Conservation (phyloP, 345 rosid genomes). For the Eucalyptus sideroxylon region DNA sequence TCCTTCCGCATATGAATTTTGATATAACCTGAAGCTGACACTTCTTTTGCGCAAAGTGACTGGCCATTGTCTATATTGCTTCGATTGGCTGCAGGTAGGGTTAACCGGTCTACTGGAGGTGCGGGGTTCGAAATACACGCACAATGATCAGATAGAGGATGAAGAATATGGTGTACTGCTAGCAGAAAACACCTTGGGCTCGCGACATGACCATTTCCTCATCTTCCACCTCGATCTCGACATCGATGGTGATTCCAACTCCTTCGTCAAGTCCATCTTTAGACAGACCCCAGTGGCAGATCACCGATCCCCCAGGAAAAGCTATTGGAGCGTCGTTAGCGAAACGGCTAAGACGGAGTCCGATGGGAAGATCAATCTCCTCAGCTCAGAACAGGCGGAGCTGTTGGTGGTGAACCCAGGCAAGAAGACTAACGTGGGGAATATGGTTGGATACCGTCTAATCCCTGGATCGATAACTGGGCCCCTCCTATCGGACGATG, state of each 20-base stretch:
- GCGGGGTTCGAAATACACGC: constrained; percentile 38
- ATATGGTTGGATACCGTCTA: constrained; percentile 54
- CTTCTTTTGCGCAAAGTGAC: background rate
- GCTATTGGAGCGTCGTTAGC: constrained; percentile 58
- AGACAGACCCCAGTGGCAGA: constrained; percentile 15
- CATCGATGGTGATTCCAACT: constrained; percentile 54
- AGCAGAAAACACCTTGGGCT: constrained; percentile 59
- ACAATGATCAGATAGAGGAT: constrained; percentile 25
- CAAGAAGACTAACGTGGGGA: constrained; percentile 50
- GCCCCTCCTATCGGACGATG: constrained; percentile 45
- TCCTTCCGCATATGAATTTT: background rate
- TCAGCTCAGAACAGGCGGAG: constrained; percentile 39
- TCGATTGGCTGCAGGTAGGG: constrained; percentile 22
- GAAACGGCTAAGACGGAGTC: constrained; percentile 60
- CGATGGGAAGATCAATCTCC: constrained; percentile 36
- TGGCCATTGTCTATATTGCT: background rate
- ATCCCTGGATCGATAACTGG: constrained; percentile 29
- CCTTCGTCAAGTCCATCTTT: constrained; percentile 53
- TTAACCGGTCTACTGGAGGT: constrained; percentile 53
- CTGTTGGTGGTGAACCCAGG: constrained; percentile 49
- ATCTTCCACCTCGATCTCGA: constrained; percentile 74
- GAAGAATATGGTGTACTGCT: constrained; percentile 44
- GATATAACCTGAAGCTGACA: no score
- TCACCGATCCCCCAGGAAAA: constrained; percentile 35
- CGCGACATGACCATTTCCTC: constrained; percentile 69